A percentile compares a stretch with the other conserved stretches of the same genome.
These are phyloP conservation scores for Zygoascus ofunaensis DNA, from an alignment of 805 yeast genomes.

Conservation along the genomic window DNA sequence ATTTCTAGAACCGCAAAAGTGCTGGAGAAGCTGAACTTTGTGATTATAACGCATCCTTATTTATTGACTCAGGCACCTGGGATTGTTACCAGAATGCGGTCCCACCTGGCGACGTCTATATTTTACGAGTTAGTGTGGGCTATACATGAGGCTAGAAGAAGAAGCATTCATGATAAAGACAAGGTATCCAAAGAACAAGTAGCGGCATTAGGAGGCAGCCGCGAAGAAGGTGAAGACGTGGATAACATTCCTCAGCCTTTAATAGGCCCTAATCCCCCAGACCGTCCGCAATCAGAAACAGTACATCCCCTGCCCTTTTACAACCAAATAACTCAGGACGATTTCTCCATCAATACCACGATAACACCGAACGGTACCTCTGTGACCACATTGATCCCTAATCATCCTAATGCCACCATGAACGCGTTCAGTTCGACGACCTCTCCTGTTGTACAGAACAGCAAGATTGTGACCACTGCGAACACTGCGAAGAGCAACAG, in stretches of 20 bases:
- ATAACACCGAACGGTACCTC: slow-evolving; percentile 93
- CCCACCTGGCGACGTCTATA: slow-evolving; percentile 82
- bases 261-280: slow-evolving; percentile 21
- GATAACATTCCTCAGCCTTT: slow-evolving; percentile 15
- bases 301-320: slow-evolving; percentile 79
- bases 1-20: slow-evolving; percentile 87
- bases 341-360: slow-evolving; percentile 72
- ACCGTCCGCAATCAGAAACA: slow-evolving; percentile 24
- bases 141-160: slow-evolving; percentile 84
- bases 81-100: slow-evolving; percentile 79
- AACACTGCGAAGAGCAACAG: background rate
- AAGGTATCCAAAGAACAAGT: slow-evolving; percentile 8
- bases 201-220: slow-evolving; percentile 10
- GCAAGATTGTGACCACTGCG: no score
- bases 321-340: slow-evolving; percentile 82
- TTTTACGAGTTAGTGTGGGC: slow-evolving; percentile 92
- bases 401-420: slow-evolving; percentile 13
- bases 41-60: slow-evolving; percentile 78
- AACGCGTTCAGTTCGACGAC: slow-evolving; percentile 2
- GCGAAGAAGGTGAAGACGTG: background rate
- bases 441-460: background rate
- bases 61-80: slow-evolving; percentile 63
- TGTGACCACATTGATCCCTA: slow-evolving; percentile 79
- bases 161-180: slow-evolving; percentile 26
- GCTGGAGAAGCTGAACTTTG: slow-evolving; percentile 79